Conservation (phyloP, 495 filamentous ascomycete genomes). For the Penicillium daleae region DNA sequence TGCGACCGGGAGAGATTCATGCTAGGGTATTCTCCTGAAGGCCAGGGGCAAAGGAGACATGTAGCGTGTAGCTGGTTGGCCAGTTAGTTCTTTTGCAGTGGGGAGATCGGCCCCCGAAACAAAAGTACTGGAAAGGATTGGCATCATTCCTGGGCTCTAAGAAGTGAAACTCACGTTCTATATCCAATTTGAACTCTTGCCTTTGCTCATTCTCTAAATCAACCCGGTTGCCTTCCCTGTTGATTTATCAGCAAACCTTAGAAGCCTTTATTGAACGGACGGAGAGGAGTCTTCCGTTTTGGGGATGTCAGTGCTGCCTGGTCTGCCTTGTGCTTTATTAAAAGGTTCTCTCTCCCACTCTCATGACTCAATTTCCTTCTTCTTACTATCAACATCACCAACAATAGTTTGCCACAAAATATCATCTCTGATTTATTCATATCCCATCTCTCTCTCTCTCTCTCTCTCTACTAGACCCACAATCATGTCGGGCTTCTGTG, state of each 20-base stretch:
- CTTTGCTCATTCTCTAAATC: background rate
- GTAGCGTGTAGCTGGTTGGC: background rate
- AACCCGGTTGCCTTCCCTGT: background rate
- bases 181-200: background rate
- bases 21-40: background rate
- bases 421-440: background rate
- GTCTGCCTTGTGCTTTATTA: background rate
- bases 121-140: background rate
- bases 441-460: background rate
- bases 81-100: background rate
- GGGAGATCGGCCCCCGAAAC: background rate
- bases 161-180: background rate
- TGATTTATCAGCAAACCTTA: background rate
- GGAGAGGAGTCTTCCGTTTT: background rate
- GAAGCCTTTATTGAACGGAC: background rate
- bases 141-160: background rate
- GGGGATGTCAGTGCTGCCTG: conserved; percentile 1
- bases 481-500: conserved; percentile 7
- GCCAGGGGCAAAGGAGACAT: background rate
- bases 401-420: background rate
- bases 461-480: too few relatives aligned
- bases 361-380: background rate
- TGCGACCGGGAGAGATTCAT: background rate
- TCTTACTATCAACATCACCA: background rate
- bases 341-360: background rate